A percentile compares a stretch with the other conserved stretches of the same genome.
phyloP scores from a whole-genome alignment of 176 grass and related monocot species.

The Themeda triandra region DNA sequence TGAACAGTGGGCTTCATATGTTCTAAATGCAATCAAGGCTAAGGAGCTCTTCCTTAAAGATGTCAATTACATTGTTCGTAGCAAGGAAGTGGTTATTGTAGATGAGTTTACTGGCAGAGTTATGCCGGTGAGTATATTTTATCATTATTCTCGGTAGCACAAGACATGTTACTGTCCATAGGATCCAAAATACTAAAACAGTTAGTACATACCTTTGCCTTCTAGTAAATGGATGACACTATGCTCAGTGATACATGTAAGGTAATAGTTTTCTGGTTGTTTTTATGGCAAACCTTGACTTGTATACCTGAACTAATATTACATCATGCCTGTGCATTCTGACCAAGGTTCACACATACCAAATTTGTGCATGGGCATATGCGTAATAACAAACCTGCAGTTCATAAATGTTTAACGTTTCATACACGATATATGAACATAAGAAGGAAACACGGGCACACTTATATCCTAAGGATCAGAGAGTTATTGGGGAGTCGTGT shows the following conservation, averaged over 20 bases:
- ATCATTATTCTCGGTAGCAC: not conserved
- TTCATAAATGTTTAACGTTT: not conserved
- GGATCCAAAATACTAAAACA: not conserved
- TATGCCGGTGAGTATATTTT: conserved; percentile 73
- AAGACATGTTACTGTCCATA: conserved; percentile 1
- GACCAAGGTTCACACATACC: not conserved
- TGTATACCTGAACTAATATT: conserved; percentile 2
- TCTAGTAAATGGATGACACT: not conserved
- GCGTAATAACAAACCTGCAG: not conserved
- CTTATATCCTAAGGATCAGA: no score
- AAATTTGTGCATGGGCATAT: not conserved
- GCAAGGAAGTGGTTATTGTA: conserved; percentile 95
- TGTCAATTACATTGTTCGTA: conserved; percentile 96
- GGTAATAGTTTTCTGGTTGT: not conserved
- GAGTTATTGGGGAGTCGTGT: no score
- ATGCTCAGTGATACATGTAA: not conserved
- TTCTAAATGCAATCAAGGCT: conserved; percentile 97
- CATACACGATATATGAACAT: not conserved
- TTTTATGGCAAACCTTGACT: not conserved
- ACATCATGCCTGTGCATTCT: conserved; percentile 1
- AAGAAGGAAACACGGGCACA: no score
- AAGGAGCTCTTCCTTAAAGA: conserved; percentile 97
- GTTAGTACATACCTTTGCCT: not conserved
- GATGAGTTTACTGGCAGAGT: conserved; percentile 98
- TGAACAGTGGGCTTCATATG: conserved; percentile 98